Evolutionary conservation across 176 grass and related monocot genomes (phyloP), one percentile per base, ranked within the genome.

Genomic region (Aegilops bicornis): DNA sequence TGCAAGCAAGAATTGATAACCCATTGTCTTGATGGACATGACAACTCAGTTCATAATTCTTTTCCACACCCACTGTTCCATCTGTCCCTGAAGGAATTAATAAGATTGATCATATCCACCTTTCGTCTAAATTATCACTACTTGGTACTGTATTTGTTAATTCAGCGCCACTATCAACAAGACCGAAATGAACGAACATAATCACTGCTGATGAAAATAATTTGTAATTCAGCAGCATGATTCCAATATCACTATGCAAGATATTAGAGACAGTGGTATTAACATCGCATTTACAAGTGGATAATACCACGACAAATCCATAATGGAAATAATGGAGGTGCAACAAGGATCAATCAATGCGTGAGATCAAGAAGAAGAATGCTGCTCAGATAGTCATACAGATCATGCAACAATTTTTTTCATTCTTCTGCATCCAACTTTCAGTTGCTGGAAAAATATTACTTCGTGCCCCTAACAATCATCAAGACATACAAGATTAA

Each of bases 1-100:
- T 87, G 80, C 80, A 87, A 90, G 73, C 79, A 78, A 90, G 79
- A 74, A 83, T 73, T 39, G 50, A 48, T 33, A 65, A 65, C 19
- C 20, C 25, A 11, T 33, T 64, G 64, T 71, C 29, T 33, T 35
- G 27, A 5, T 25, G 4, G 71, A 54, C 76, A 12, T 50, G 63
- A 29, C 23, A 65, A 50, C 82, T 3, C 50, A 70, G 54, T 61
- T 2, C 29, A 14, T 54, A n/a, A 5, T 77, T 36, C 20, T 85
- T 27, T 59, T 72, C 0, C 29, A 52, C 43, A 30, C 73, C 15
- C n/a, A 12, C n/a, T 10, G 6, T 19, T 14, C 4, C 6, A 30
- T 13, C 25, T 77, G 30, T 69, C 24, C 64, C 50, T 39, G 77
- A 20, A 31, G 27, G 5, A 78, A 69, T 42, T 42, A 42, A 42